These are phyloP conservation scores for Gaultheria prostrata DNA, from an alignment of 148 eudicot species.

Conservation along the genomic window DNA sequence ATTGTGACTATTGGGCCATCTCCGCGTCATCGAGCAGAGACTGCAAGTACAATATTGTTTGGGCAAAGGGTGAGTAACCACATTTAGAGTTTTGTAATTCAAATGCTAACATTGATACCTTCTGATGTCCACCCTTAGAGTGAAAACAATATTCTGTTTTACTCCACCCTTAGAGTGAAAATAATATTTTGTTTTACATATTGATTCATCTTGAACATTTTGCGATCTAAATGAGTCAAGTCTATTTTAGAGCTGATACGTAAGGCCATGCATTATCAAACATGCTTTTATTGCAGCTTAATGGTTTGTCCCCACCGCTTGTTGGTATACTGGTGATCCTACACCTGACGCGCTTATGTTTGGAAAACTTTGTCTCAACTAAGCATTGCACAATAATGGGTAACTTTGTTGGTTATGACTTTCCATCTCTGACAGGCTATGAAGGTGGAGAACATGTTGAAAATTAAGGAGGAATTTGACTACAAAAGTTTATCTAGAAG, in stretches of 20 bases:
- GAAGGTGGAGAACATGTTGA: slow-evolving; percentile 84
- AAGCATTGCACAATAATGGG: neutral
- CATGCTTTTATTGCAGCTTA: neutral
- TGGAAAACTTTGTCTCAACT: neutral
- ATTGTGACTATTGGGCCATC: slow-evolving; percentile 88
- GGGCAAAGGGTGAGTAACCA: slow-evolving; percentile 72
- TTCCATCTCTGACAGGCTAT: slow-evolving; percentile 12
- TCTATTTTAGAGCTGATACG: neutral
- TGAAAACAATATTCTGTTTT: neutral
- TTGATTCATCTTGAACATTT: slow-evolving; percentile 18
- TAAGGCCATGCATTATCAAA: neutral
- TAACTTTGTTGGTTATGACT: neutral
- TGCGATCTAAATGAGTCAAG: neutral
- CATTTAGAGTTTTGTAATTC: neutral
- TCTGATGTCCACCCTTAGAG: neutral
- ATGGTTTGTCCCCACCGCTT: neutral
- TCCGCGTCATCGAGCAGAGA: slow-evolving; percentile 87
- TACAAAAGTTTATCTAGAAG: slow-evolving; percentile 86
- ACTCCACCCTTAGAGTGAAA: neutral
- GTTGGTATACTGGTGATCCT: neutral
- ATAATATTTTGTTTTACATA: slow-evolving; percentile 49
- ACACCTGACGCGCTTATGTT: neutral
- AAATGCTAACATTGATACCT: neutral
- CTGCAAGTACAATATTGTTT: slow-evolving; percentile 84
- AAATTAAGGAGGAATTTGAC: slow-evolving; percentile 92